phyloP scores from a whole-genome alignment of 2,329 filamentous ascomycete species.

The Lizonia empirigonia region DNA sequence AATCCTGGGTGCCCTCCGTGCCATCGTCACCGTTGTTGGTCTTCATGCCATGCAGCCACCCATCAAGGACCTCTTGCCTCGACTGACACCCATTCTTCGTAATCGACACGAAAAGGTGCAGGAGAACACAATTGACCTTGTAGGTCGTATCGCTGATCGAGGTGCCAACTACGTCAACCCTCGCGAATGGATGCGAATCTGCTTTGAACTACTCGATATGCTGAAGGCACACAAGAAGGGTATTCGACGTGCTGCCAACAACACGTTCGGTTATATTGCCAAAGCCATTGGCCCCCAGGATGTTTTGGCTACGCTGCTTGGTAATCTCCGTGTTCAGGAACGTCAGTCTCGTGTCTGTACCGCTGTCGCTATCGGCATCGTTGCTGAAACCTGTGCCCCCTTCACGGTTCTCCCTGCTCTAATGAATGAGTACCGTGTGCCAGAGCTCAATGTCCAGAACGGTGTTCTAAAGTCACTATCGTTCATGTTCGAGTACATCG shows the following conservation, averaged over 20 bases:
- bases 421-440: conserved; percentile 99
- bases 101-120: conserved; percentile 99
- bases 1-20: conserved; percentile 90
- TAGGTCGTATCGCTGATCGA: conserved; percentile 95
- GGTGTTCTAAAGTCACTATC: conserved; percentile 96
- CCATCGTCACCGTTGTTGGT: conserved; percentile 96
- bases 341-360: conserved; percentile 98
- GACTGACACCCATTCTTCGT: conserved; percentile 94
- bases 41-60: conserved; percentile 98
- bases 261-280: conserved; percentile 99
- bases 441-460: conserved; percentile 98
- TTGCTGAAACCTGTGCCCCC: conserved; percentile 96
- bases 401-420: conserved; percentile 98
- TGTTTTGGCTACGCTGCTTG: conserved; percentile 91
- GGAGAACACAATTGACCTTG: conserved; percentile 97
- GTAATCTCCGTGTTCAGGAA: conserved; percentile 96
- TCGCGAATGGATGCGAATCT: conserved; percentile 99
- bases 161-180: conserved; percentile 96
- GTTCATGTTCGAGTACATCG: conserved; percentile 99
- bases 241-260: conserved; percentile 96
- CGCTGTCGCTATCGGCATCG: conserved; percentile 96
- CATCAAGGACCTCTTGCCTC: conserved; percentile 92
- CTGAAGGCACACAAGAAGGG: conserved; percentile 99
- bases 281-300: conserved; percentile 99
- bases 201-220: conserved; percentile 98